Evolutionary conservation across 768 basidiomycete species (phyloP).

Genomic region (Lactarius trivialis): DNA sequence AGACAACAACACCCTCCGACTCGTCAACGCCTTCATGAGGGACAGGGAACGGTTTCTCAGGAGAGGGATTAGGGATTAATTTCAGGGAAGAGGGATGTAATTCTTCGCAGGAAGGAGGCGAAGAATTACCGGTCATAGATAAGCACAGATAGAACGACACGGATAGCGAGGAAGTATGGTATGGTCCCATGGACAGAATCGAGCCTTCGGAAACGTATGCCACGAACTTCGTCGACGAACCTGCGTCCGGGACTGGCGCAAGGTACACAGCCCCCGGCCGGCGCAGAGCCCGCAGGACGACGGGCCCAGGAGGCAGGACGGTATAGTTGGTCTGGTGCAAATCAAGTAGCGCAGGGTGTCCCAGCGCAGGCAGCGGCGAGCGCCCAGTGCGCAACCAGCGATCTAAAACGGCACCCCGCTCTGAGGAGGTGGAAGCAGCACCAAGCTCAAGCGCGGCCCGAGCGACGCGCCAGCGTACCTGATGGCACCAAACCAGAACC

Average conservation of each 20-base stretch:
- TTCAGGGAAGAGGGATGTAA: constrained; percentile 43
- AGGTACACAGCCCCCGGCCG: constrained; percentile 41
- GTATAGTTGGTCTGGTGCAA: constrained; percentile 27
- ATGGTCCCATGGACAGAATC: constrained; percentile 45
- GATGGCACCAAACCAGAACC: constrained; percentile 99
- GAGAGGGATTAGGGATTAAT: constrained; percentile 56
- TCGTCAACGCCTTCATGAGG: constrained; percentile 67
- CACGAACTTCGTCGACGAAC: constrained; percentile 34
- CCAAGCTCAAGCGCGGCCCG: constrained; percentile 68
- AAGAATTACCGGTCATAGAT: constrained; percentile 2
- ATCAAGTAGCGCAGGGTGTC: not conserved
- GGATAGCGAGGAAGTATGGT: constrained; percentile 38
- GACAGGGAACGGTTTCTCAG: constrained; percentile 51
- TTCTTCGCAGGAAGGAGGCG: constrained; percentile 15
- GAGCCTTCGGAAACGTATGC: constrained; percentile 59
- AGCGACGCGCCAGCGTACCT: constrained; percentile 86
- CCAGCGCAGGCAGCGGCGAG: constrained; percentile 31
- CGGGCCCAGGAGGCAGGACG: constrained; percentile 32
- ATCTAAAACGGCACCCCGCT: constrained; percentile 42
- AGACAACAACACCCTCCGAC: constrained; percentile 65
- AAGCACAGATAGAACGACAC: constrained; percentile 46
- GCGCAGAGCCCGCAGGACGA: constrained; percentile 42
- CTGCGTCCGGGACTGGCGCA: constrained; percentile 36
- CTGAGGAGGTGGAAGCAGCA: constrained; percentile 25
- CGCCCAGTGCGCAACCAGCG: constrained; percentile 66